These are phyloP conservation scores for Solanum aculeatissimum DNA, from an alignment of 305 asterid genomes.

Conservation along the genomic window DNA sequence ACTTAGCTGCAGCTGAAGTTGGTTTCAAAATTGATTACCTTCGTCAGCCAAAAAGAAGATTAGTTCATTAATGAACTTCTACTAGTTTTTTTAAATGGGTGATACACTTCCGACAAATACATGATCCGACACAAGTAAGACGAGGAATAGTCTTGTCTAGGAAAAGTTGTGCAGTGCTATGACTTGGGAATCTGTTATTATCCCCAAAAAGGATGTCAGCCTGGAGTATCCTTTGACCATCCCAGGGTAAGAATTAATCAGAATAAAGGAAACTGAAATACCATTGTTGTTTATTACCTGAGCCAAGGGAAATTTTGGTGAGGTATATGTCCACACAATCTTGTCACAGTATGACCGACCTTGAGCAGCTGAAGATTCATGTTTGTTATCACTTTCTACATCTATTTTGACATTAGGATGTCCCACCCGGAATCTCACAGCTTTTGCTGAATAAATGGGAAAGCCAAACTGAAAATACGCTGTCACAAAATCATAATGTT, in stretches of 20 bases:
- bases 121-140: neutral
- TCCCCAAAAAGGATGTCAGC: neutral
- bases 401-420: slow-evolving; percentile 23
- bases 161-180: neutral
- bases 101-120: neutral
- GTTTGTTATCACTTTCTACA: slow-evolving; percentile 8
- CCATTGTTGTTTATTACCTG: slow-evolving; percentile 27
- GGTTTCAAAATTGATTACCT: neutral
- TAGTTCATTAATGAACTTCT: neutral
- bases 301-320: slow-evolving; percentile 59
- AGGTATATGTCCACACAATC: slow-evolving; percentile 52
- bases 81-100: neutral
- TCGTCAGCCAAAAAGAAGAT: neutral
- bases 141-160: neutral
- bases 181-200: neutral
- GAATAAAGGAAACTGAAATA: slow-evolving; percentile 1
- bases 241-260: neutral
- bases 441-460: slow-evolving; percentile 67
- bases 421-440: slow-evolving; percentile 62
- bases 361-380: slow-evolving; percentile 11
- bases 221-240: neutral
- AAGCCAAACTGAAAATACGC: slow-evolving; percentile 63
- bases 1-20: neutral
- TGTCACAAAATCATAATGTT: slow-evolving; percentile 20
- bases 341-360: slow-evolving; percentile 20